Evolutionary conservation across 2,329 filamentous ascomycete genomes (phyloP).

Genomic region (Penicillium glabrum): DNA sequence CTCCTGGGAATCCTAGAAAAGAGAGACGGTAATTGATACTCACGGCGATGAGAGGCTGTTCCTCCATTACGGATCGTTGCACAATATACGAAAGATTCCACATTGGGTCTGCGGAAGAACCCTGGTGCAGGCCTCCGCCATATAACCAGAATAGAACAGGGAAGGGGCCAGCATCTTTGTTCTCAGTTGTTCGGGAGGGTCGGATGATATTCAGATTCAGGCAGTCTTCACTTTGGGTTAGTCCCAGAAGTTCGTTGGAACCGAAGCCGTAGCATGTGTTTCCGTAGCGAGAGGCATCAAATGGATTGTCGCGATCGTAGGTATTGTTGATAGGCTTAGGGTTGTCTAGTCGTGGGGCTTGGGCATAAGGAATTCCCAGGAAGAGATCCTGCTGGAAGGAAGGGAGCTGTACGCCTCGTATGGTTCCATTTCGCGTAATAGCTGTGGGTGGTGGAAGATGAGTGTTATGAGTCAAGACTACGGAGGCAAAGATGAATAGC

Average conservation of each 20-base stretch:
- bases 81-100: conserved; percentile 10
- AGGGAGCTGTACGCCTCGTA: conserved; percentile 7
- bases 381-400: conserved; percentile 19
- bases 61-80: background rate
- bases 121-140: conserved; percentile 11
- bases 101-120: conserved; percentile 7
- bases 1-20: conserved; percentile 36
- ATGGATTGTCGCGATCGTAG: conserved; percentile 19
- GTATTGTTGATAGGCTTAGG: conserved; percentile 10
- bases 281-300: conserved; percentile 16
- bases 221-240: background rate
- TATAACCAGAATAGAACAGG: conserved; percentile 14
- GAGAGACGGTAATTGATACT: conserved; percentile 30
- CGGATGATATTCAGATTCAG: background rate
- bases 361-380: conserved; percentile 19
- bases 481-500: background rate
- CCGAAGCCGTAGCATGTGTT: background rate
- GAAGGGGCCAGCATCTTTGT: background rate
- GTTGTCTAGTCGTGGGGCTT: conserved; percentile 8
- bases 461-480: background rate
- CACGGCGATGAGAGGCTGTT: conserved; percentile 35
- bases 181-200: background rate
- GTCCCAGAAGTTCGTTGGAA: background rate
- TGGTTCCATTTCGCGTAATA: conserved; percentile 13
- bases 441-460: background rate